Base-by-base conservation (phyloP, 352 stramenopile species). In the Hyaloperonospora arabidopsidis region DNA sequence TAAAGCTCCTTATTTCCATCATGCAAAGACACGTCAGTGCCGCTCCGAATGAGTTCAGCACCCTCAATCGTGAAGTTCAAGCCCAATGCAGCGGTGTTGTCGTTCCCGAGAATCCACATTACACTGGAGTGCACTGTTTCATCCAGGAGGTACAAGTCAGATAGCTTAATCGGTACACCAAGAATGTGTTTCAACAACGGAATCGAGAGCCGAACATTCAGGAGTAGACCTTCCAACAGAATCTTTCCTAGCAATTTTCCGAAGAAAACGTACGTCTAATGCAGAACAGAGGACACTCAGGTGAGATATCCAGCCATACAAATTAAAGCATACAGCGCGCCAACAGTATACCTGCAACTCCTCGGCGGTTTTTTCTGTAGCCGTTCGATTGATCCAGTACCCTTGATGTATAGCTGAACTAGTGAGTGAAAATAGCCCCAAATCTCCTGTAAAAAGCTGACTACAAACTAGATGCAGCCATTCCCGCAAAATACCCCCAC, bases 1-100 rank as follows among this genome's bases (percentile, higher is more conserved):
- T 97, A 99, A 54, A 96, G 73, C 1, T 88, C 74, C 50, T 98
- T 95, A 80, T 98, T 99, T 25, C 89, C 81, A 45, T 98, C 94
- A 15, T 87, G 96, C 2, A 99, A 79, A 15, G 54, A 13, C 4
- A 85, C 70, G 5, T 82, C 54, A 0, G 67, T 32, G 14, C 84
- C 84, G 22, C 70, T 70, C n/a, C 72, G 72, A 49, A 89, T 76
- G 15, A 93, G 57, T 19, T 89, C 73, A n/a, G 66, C 49, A 17
- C 61, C 64, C 36, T 85, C 71, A 11, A 89, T 61, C 0, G 54
- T 74, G 41, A 93, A 93, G 40, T 79, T 88, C 18, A 93, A 51
- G 4, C 54, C 57, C n/a, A 93, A 45, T 3, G 68, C 45, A 25
- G 80, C 79, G 5, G 77, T 61, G 47, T 83, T 68, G 17, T 68